Conservation (phyloP, 768 basidiomycete genomes). For the Lentinula raphanica region DNA sequence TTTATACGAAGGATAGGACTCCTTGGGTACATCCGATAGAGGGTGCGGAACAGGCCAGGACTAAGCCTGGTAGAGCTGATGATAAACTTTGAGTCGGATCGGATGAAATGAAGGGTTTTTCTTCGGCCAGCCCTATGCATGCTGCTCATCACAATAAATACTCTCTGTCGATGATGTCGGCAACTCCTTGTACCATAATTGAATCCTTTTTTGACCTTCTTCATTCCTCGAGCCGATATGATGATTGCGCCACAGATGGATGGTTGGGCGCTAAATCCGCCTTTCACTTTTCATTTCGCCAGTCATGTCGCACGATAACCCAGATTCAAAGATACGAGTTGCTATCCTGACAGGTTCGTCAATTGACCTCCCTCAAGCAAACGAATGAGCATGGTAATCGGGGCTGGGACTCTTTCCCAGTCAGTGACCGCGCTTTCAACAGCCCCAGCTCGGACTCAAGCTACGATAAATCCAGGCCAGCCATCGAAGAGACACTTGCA, state of each 20-base stretch:
- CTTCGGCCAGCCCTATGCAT: too few species aligned
- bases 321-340: conserved; percentile 11
- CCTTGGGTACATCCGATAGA: background rate
- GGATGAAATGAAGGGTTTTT: too few species aligned
- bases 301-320: background rate
- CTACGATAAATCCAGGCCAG: conserved; percentile 65
- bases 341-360: conserved; percentile 18
- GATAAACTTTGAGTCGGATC: too few species aligned
- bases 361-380: background rate
- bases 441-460: conserved; percentile 27
- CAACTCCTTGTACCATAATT: too few species aligned
- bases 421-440: conserved; percentile 69
- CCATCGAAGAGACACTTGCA: conserved; percentile 47
- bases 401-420: conserved; percentile 28
- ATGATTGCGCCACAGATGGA: background rate
- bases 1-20: background rate
- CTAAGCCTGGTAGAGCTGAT: background rate
- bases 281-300: background rate
- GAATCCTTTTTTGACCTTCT: too few species aligned
- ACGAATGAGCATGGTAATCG: background rate
- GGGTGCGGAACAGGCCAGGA: background rate
- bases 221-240: too few species aligned
- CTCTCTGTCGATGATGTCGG: too few species aligned
- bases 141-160: too few species aligned
- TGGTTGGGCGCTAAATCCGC: background rate